A percentile compares a stretch with the other conserved stretches of the same genome.
Conservation (phyloP, 371 early-diverging fungal genomes). For the Saksenaea vasiformis region DNA sequence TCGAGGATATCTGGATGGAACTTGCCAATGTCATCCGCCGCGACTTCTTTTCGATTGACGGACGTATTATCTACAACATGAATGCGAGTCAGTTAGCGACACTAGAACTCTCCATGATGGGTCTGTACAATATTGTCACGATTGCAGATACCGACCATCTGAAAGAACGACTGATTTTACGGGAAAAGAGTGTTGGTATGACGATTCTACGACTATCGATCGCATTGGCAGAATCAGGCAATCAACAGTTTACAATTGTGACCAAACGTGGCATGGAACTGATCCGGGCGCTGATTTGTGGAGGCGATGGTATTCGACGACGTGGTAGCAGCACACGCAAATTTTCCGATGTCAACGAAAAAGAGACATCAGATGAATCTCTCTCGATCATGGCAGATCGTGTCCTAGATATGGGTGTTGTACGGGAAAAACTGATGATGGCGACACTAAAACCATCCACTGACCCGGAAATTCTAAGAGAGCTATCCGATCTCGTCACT, state of each 20-base stretch:
- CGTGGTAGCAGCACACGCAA: conserved; percentile 9
- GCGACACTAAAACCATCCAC: conserved; percentile 47
- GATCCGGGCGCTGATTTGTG: conserved; percentile 40
- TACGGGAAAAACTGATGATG: conserved; percentile 44
- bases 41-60: conserved; percentile 43
- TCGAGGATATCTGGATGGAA: conserved; percentile 43
- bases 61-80: conserved; percentile 50
- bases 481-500: conserved; percentile 41
- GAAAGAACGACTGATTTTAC: conserved; percentile 37
- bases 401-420: conserved; percentile 39
- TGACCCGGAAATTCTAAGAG: conserved; percentile 43
- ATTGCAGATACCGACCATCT: conserved; percentile 40
- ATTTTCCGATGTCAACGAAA: conserved; percentile 6
- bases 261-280: conserved; percentile 48
- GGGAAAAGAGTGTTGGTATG: conserved; percentile 45
- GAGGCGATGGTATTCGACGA: conserved; percentile 39
- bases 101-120: conserved; percentile 56
- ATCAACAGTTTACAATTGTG: conserved; percentile 38
- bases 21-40: conserved; percentile 36
- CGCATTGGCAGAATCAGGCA: conserved; percentile 54
- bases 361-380: conserved; percentile 17
- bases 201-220: conserved; percentile 54
- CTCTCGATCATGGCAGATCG: conserved; percentile 27
- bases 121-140: conserved; percentile 53
- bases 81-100: conserved; percentile 55